These are phyloP conservation scores for Acanthochlamys bracteata DNA, from an alignment of 106 monocot species.

Conservation along the genomic window DNA sequence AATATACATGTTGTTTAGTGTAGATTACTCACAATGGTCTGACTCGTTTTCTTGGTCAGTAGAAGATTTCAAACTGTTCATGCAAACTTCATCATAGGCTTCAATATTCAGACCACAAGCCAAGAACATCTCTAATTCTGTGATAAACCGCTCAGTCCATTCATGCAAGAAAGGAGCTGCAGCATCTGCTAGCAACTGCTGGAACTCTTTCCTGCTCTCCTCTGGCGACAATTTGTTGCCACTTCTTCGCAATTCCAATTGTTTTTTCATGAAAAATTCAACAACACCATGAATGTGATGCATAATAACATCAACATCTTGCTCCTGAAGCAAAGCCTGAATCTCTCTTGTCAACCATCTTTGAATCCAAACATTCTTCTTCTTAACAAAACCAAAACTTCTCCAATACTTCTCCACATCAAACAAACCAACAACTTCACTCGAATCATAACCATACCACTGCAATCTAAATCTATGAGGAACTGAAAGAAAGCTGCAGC, in stretches of 20 bases:
- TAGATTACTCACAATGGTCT: no score
- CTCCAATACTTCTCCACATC: constrained; percentile 54
- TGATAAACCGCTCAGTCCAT: constrained; percentile 40
- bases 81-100: constrained; percentile 68
- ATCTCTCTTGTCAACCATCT: constrained; percentile 70
- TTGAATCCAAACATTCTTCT: constrained; percentile 45
- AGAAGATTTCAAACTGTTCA: constrained; percentile 13
- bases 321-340: constrained; percentile 63
- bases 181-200: constrained; percentile 45
- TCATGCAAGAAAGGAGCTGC: constrained; percentile 45
- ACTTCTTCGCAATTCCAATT: constrained; percentile 5
- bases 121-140: constrained; percentile 72
- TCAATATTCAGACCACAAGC: constrained; percentile 62
- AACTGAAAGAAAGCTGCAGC: constrained; percentile 37
- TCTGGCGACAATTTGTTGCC: constrained; percentile 18
- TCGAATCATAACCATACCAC: constrained; percentile 21
- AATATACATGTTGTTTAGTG: no score
- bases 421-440: constrained; percentile 19
- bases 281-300: constrained; percentile 76
- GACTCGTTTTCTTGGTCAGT: neutral
- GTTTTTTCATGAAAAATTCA: constrained; percentile 61
- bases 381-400: constrained; percentile 30
- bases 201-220: constrained; percentile 46
- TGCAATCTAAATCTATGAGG: constrained; percentile 37
- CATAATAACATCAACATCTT: constrained; percentile 61